These are phyloP conservation scores for Artemisia argyi DNA, from an alignment of 129 eudicot species.

Conservation along the genomic window DNA sequence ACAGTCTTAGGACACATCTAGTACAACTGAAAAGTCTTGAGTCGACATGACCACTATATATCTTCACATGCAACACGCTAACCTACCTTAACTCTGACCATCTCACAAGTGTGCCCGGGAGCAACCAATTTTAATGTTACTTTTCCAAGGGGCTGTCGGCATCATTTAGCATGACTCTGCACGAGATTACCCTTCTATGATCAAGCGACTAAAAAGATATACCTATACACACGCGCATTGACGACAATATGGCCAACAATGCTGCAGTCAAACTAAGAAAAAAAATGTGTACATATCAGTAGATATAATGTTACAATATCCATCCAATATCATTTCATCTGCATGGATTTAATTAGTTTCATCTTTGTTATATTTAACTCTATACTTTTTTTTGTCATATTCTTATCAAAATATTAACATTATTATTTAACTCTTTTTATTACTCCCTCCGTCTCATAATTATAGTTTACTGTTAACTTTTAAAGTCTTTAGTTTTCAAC, in stretches of 20 bases:
- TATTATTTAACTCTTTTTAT: no score
- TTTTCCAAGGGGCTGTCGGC: not conserved
- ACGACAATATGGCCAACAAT: constrained; percentile 14
- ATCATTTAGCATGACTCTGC: no score
- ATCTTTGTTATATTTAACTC: not conserved
- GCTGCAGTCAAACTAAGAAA: constrained; percentile 2
- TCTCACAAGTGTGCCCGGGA: constrained; percentile 4
- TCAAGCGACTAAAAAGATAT: constrained; percentile 26
- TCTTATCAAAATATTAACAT: no score
- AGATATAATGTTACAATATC: not conserved
- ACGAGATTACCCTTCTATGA: constrained; percentile 4
- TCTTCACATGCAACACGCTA: constrained; percentile 21
- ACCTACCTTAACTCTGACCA: constrained; percentile 6
- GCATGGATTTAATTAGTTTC: no score
- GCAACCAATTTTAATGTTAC: constrained; percentile 4
- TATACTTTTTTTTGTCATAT: no score
- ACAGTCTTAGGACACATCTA: constrained; percentile 81
- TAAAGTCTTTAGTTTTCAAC: no score
- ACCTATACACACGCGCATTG: constrained; percentile 1
- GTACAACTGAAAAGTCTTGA: constrained; percentile 55
- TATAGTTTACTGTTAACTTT: no score
- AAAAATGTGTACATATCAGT: constrained; percentile 23
- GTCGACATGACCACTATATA: constrained; percentile 15
- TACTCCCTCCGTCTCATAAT: no score
- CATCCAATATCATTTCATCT: no score